Percentiles rank a stretch among this genome's conserved stretches.
Conservation (phyloP, 2,329 filamentous ascomycete genomes). For the Lecanicillium sp. region DNA sequence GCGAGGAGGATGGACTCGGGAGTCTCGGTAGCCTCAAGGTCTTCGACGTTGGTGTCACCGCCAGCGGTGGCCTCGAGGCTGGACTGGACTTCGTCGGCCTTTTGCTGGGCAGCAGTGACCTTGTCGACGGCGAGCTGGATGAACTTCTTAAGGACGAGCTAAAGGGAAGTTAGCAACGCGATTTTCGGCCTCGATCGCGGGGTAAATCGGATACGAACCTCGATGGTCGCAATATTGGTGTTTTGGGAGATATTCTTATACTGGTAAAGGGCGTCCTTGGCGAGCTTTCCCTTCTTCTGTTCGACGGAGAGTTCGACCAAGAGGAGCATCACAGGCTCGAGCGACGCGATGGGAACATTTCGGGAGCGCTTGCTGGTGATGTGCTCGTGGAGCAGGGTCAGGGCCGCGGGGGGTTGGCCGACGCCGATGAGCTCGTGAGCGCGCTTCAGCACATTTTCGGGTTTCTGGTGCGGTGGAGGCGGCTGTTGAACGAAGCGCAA, state of each 20-base stretch:
- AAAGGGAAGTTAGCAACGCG: slow-evolving; percentile 19
- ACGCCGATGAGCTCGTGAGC: slow-evolving; percentile 98
- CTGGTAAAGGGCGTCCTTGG: slow-evolving; percentile 97
- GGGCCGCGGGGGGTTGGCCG: slow-evolving; percentile 83
- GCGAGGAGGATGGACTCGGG: slow-evolving; percentile 97
- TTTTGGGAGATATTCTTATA: slow-evolving; percentile 99
- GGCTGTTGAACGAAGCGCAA: slow-evolving; percentile 49
- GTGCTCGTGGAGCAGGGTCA: slow-evolving; percentile 96
- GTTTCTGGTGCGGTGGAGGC: slow-evolving; percentile 93
- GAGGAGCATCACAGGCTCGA: slow-evolving; percentile 98
- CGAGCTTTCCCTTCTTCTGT: slow-evolving; percentile 94
- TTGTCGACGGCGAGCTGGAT: slow-evolving; percentile 96
- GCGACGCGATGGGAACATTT: slow-evolving; percentile 90
- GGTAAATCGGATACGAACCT: slow-evolving; percentile 48
- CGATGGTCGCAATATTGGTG: slow-evolving; percentile 96
- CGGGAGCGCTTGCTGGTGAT: slow-evolving; percentile 96
- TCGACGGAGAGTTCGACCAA: slow-evolving; percentile 96
- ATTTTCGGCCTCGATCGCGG: neutral
- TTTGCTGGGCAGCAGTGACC: slow-evolving; percentile 90
- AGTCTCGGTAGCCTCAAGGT: slow-evolving; percentile 94
- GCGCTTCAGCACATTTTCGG: slow-evolving; percentile 98
- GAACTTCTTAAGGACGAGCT: slow-evolving; percentile 93
- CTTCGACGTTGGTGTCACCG: slow-evolving; percentile 69
- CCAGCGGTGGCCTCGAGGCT: slow-evolving; percentile 63
- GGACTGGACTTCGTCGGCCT: slow-evolving; percentile 92